Conservation (phyloP, 345 rosid species). For the Moricandia arvensis region DNA sequence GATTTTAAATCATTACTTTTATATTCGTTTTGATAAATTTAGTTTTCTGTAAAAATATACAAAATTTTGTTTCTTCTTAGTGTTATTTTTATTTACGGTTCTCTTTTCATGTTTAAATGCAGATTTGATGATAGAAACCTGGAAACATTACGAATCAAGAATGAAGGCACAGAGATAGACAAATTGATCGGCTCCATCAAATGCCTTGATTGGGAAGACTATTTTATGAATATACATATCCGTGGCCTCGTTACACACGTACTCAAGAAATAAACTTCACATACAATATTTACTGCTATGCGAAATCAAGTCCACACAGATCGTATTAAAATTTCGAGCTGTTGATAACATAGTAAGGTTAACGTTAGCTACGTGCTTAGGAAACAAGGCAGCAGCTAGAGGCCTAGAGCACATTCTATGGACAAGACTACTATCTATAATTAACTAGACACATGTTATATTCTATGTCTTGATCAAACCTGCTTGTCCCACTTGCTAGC, state of each 20-base stretch:
- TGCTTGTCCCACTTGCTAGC: too few relatives aligned
- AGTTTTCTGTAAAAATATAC: background rate
- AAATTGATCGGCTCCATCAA: slow-evolving; percentile 42
- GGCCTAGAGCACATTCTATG: too few relatives aligned
- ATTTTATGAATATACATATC: slow-evolving; percentile 50
- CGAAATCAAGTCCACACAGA: background rate
- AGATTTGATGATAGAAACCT: slow-evolving; percentile 62
- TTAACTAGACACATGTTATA: too few relatives aligned
- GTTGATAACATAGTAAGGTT: too few relatives aligned
- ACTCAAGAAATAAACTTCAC: slow-evolving; percentile 36
- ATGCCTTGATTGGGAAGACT: slow-evolving; percentile 60
- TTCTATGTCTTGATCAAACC: too few relatives aligned
- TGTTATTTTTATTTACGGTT: background rate
- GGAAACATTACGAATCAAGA: slow-evolving; percentile 44
- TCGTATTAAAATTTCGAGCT: background rate
- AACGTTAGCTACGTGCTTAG: background rate
- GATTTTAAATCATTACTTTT: too few relatives aligned
- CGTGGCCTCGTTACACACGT: slow-evolving; percentile 54
- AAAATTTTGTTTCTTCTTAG: background rate
- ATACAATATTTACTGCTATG: background rate
- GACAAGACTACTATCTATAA: too few relatives aligned
- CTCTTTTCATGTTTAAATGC: background rate
- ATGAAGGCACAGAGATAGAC: slow-evolving; percentile 6
- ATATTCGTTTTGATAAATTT: background rate
- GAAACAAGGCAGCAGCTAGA: too few relatives aligned